Base-by-base conservation (phyloP, 495 filamentous ascomycete species). In the Penicillium taxi region DNA sequence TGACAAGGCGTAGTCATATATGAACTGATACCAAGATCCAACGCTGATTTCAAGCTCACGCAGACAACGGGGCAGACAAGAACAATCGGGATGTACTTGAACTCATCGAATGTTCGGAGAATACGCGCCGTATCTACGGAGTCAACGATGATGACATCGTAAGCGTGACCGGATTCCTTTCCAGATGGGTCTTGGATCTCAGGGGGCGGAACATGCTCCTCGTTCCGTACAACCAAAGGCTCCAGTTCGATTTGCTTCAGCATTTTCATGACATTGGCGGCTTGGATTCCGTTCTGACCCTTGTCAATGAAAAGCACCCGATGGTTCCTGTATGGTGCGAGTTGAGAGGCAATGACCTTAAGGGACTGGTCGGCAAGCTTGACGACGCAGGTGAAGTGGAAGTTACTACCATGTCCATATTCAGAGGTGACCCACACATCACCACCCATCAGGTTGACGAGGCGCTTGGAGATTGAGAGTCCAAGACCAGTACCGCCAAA, bases 1-100 rank as follows among this genome's bases (percentile, higher is more conserved):
- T 89, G 73, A 60, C 91, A 99, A 22, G 91, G 91, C 9, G 88
- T 96, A 9, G 91, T 99, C 91, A 99, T 96, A 60, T 96, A 96
- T 29, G 86, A 94, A 15, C 88, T 91, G 48, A 99, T 96, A 44
- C 91, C 91, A 27, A 96, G 75, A 60, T 99, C 93, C 32, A 99
- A 70, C 27, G 91, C 90, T 13, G 87, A 87, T 65, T 95, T 96
- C 52, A 99, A 70, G 56, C 81, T 93, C 32, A 99, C 85, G 41
- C 86, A 84, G 11, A 99, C 87, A 29, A 86, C 69, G 7, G 93
- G 93, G 34, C 87, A 90, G 23, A 99, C 66, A 26, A 99, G 73
- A 26, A 99, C 89, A 36, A 99, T 88, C 0, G 91, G 91, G 33
- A 96, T 91, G 52, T 94, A 96, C 64, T 94, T 96, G 70, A 96